phyloP scores from a whole-genome alignment of 768 basidiomycete genomes.

The Lactarius pseudohatsudake region DNA sequence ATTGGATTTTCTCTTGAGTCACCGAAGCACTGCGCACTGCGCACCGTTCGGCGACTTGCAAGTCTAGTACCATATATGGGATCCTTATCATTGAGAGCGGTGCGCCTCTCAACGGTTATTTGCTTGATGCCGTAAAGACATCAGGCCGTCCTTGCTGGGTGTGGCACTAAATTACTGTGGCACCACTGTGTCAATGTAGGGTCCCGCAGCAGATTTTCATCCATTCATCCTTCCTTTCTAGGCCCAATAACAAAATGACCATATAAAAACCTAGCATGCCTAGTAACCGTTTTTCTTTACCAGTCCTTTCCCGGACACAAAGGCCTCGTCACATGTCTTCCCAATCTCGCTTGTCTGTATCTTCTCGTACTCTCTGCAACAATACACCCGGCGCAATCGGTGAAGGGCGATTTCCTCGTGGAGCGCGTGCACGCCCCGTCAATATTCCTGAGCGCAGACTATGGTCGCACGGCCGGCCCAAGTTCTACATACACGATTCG shows the following conservation, averaged over 20 bases:
- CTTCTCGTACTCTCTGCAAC: background rate
- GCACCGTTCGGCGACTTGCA: background rate
- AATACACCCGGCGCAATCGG: background rate
- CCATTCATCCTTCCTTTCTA: too few relatives aligned
- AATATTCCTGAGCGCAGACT: background rate
- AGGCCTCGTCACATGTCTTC: background rate
- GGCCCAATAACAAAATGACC: too few relatives aligned
- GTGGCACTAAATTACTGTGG: background rate
- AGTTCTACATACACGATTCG: slow-evolving; percentile 13
- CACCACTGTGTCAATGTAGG: too few relatives aligned
- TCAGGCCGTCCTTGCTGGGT: background rate
- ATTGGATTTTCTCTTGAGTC: background rate
- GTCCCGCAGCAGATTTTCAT: background rate
- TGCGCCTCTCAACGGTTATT: background rate
- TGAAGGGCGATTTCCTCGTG: background rate
- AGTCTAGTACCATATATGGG: background rate
- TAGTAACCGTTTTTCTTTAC: background rate
- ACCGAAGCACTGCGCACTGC: background rate
- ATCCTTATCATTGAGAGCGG: background rate
- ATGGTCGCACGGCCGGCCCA: slow-evolving; percentile 1
- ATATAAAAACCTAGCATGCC: background rate
- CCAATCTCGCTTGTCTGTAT: background rate
- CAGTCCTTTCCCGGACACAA: too few relatives aligned
- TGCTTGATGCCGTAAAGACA: background rate
- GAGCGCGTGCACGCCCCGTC: background rate